These are phyloP conservation scores for Allium fistulosum DNA, from an alignment of 106 monocot genomes.

Conservation along the genomic window DNA sequence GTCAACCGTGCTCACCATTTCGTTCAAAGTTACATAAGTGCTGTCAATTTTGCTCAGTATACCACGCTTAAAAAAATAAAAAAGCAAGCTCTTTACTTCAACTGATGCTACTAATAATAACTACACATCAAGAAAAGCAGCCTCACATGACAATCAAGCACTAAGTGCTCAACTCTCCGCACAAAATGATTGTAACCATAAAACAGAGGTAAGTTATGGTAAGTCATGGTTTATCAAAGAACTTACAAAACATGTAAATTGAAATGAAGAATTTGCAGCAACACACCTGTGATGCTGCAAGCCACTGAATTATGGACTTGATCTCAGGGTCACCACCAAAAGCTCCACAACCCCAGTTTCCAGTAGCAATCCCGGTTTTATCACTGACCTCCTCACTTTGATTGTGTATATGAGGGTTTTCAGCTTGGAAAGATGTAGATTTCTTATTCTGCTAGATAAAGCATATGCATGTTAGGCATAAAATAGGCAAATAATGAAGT, in stretches of 20 bases:
- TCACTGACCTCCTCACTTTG: not conserved
- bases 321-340: constrained; percentile 92
- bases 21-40: too few species aligned
- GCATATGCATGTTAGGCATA: too few species aligned
- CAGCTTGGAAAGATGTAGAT: too few species aligned
- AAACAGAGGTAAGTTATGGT: not conserved
- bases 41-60: too few species aligned
- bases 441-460: too few species aligned
- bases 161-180: not conserved
- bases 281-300: constrained; percentile 92
- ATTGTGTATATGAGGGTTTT: too few species aligned
- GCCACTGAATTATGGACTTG: constrained; percentile 92
- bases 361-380: constrained; percentile 69
- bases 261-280: not conserved
- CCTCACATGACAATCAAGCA: not conserved
- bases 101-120: too few species aligned
- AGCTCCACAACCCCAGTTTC: constrained; percentile 97
- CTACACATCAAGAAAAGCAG: not conserved
- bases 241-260: not conserved
- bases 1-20: too few species aligned
- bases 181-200: not conserved
- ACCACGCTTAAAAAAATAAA: too few species aligned
- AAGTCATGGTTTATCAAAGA: too few species aligned
- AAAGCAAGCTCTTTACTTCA: too few species aligned
- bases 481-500: too few species aligned